Conservation (phyloP, 2,329 filamentous ascomycete genomes). For the Cordyceps cateniannulata region DNA sequence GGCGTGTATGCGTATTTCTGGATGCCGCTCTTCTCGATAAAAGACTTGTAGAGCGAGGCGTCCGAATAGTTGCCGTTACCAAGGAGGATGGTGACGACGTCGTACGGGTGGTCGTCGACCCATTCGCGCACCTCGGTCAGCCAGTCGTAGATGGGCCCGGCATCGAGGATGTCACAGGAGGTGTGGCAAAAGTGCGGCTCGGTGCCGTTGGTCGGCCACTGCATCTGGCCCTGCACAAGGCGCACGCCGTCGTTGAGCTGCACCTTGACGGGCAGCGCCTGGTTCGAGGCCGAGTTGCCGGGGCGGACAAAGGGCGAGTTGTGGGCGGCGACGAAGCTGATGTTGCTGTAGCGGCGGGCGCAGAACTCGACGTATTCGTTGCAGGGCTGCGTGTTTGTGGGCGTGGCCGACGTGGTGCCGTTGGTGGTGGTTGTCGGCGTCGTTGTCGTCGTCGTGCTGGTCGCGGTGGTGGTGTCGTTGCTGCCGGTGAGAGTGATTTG, state of each 20-base stretch:
- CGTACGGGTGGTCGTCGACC: conserved; percentile 72
- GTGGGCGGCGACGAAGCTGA: conserved; percentile 71
- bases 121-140: conserved; percentile 63
- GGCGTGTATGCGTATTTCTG: conserved; percentile 68
- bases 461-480: conserved; percentile 25
- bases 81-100: conserved; percentile 81
- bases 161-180: conserved; percentile 73
- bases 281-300: conserved; percentile 71
- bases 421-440: conserved; percentile 22
- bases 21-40: conserved; percentile 67
- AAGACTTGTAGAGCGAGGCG: conserved; percentile 56
- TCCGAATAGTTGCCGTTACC: conserved; percentile 74
- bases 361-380: conserved; percentile 77
- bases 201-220: conserved; percentile 44
- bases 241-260: conserved; percentile 75
- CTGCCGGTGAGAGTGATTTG: conserved; percentile 34
- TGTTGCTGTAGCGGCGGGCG: conserved; percentile 69
- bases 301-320: conserved; percentile 71
- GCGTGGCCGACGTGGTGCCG: conserved; percentile 34
- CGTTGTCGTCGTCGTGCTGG: conserved; percentile 26
- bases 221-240: conserved; percentile 58
- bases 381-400: conserved; percentile 68
- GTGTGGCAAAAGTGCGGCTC: conserved; percentile 76
- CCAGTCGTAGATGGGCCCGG: conserved; percentile 69
- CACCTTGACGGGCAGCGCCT: conserved; percentile 56